These are phyloP conservation scores for Saturnispora gosingensis DNA, from an alignment of 805 yeast species.

Conservation along the genomic window DNA sequence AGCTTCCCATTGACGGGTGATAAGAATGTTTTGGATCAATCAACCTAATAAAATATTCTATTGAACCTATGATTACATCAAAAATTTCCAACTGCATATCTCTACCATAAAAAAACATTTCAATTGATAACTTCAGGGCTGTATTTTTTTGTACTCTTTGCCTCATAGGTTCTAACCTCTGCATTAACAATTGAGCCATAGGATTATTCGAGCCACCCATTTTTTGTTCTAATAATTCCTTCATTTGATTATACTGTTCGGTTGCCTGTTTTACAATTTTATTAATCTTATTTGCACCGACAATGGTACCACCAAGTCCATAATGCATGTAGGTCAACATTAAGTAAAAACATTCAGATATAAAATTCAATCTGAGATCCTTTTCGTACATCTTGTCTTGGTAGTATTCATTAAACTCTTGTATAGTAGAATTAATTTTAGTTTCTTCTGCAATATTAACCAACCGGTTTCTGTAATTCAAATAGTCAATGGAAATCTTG, in stretches of 20 bases:
- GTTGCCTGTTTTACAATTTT: conserved; percentile 39
- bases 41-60: conserved; percentile 58
- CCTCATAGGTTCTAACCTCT: conserved; percentile 26
- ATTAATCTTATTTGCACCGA: conserved; percentile 45
- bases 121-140: conserved; percentile 47
- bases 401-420: conserved; percentile 56
- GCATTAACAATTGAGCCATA: conserved; percentile 21
- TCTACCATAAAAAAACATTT: conserved; percentile 51
- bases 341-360: conserved; percentile 82
- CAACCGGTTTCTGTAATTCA: conserved; percentile 40
- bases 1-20: conserved; percentile 33
- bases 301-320: conserved; percentile 75
- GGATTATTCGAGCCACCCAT: conserved; percentile 19
- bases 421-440: conserved; percentile 64
- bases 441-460: conserved; percentile 75
- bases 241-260: conserved; percentile 46
- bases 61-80: conserved; percentile 70
- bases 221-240: conserved; percentile 26
- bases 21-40: conserved; percentile 64
- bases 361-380: conserved; percentile 47
- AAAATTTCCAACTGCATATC: conserved; percentile 55
- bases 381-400: conserved; percentile 29
- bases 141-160: conserved; percentile 29
- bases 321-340: conserved; percentile 74
- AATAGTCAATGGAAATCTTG: conserved; percentile 67